These are phyloP conservation scores for Sarocladiaceae sp. DNA, from an alignment of 2,329 filamentous ascomycete genomes.

Conservation along the genomic window DNA sequence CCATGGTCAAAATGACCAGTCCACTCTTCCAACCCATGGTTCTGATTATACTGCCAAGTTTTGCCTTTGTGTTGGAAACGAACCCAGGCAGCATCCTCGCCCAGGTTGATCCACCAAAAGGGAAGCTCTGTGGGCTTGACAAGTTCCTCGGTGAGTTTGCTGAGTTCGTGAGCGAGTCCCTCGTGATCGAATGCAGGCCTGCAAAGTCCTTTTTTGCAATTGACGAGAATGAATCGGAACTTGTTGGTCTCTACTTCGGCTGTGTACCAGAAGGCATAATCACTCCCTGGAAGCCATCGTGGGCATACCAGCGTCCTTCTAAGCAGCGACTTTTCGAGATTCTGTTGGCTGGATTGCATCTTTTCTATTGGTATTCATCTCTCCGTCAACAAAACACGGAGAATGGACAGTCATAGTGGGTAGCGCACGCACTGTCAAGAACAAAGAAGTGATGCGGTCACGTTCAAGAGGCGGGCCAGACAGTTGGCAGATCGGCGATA, in stretches of 20 bases:
- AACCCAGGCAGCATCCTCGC: slow-evolving; percentile 11
- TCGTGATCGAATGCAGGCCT: slow-evolving; percentile 19
- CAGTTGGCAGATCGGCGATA: too few relatives aligned
- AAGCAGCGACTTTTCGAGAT: neutral
- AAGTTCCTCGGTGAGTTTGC: slow-evolving; percentile 10
- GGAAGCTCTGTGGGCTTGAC: slow-evolving; percentile 15
- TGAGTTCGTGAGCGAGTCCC: slow-evolving; percentile 16
- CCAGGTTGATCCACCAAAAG: slow-evolving; percentile 19
- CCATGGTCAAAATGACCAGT: slow-evolving; percentile 14
- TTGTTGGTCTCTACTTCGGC: slow-evolving; percentile 11
- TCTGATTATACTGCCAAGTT: slow-evolving; percentile 18
- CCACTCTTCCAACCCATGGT: slow-evolving; percentile 15
- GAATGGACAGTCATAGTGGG: too few relatives aligned
- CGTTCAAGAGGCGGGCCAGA: too few relatives aligned
- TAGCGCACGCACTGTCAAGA: too few relatives aligned
- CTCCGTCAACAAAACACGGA: too few relatives aligned
- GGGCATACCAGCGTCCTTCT: neutral
- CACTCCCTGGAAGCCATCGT: slow-evolving; percentile 17
- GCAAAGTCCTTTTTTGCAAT: slow-evolving; percentile 13
- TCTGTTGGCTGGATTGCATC: neutral
- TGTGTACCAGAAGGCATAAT: slow-evolving; percentile 22
- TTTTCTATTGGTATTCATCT: too few relatives aligned
- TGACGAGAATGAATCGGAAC: slow-evolving; percentile 19
- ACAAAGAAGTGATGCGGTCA: too few relatives aligned
- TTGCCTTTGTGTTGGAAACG: slow-evolving; percentile 16